phyloP scores from a whole-genome alignment of 2,329 filamentous ascomycete species.

The Dendrostoma leiphaemia region DNA sequence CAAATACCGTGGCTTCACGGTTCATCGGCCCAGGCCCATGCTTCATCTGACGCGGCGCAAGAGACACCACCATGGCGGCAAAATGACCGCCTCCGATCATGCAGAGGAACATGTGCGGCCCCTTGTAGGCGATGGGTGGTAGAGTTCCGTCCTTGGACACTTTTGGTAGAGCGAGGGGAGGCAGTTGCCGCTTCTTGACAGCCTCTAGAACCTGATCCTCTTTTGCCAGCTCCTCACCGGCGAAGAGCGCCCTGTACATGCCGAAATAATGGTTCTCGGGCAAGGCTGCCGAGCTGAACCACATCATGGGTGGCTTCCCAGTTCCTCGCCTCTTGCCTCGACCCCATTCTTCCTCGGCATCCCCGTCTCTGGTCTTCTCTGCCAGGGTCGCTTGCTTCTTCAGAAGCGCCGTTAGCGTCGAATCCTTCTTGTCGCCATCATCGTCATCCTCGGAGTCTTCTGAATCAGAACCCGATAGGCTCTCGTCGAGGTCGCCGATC shows the following conservation, averaged over 20 bases:
- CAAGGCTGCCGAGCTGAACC: slow-evolving; percentile 76
- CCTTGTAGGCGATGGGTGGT: slow-evolving; percentile 56
- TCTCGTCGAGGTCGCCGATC: slow-evolving; percentile 84
- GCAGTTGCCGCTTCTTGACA: slow-evolving; percentile 74
- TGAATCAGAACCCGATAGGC: slow-evolving; percentile 82
- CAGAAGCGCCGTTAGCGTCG: slow-evolving; percentile 71
- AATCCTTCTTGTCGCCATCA: slow-evolving; percentile 55
- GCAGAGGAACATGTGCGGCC: slow-evolving; percentile 89
- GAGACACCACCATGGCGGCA: slow-evolving; percentile 89
- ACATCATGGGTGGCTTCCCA: slow-evolving; percentile 75
- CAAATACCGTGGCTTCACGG: slow-evolving; percentile 81
- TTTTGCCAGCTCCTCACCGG: slow-evolving; percentile 66
- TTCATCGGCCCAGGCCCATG: slow-evolving; percentile 68
- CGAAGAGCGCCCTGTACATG: slow-evolving; percentile 80
- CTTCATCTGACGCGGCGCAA: slow-evolving; percentile 77
- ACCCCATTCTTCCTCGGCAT: slow-evolving; percentile 43
- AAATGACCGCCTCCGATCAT: slow-evolving; percentile 99
- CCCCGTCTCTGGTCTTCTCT: slow-evolving; percentile 42
- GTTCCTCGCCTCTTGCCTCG: slow-evolving; percentile 47
- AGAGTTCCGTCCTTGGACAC: slow-evolving; percentile 57
- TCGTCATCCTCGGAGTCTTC: slow-evolving; percentile 65
- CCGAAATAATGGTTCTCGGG: slow-evolving; percentile 80
- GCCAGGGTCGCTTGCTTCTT: slow-evolving; percentile 80
- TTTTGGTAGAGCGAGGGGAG: slow-evolving; percentile 54
- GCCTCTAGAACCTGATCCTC: slow-evolving; percentile 61